These are phyloP conservation scores for Gymnopus androsaceus DNA, from an alignment of 1,284 basidiomycete genomes.

Conservation along the genomic window DNA sequence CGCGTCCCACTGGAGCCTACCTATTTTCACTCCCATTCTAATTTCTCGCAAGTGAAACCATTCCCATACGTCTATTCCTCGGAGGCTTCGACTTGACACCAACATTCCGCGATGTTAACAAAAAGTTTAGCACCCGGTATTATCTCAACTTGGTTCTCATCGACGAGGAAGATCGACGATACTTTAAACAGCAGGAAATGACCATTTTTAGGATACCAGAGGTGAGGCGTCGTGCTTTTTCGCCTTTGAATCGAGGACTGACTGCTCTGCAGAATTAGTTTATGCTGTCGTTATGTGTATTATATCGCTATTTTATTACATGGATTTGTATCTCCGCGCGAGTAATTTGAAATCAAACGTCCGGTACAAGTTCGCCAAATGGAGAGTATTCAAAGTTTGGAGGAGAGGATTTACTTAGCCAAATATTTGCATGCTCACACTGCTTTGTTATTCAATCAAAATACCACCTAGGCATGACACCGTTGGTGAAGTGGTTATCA, in stretches of 20 bases:
- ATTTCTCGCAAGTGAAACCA: conserved; percentile 85
- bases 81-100: conserved; percentile 98
- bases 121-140: conserved; percentile 97
- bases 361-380: too few relatives aligned
- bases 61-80: conserved; percentile 96
- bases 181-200: conserved; percentile 87
- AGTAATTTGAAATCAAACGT: not conserved
- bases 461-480: too few relatives aligned
- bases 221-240: conserved; percentile 18
- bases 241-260: too few relatives aligned
- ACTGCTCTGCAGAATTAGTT: too few relatives aligned
- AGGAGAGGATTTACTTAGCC: too few relatives aligned
- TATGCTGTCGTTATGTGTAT: too few relatives aligned
- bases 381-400: too few relatives aligned
- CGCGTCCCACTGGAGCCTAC: not conserved
- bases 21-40: not conserved
- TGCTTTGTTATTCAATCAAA: too few relatives aligned
- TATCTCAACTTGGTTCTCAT: conserved; percentile 97
- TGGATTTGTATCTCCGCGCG: not conserved
- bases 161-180: conserved; percentile 95
- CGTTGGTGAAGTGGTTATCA: too few relatives aligned
- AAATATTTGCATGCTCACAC: too few relatives aligned
- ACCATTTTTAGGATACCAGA: conserved; percentile 42
- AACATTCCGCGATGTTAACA: conserved; percentile 98
- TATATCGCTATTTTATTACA: too few relatives aligned